A percentile compares a stretch with the other conserved stretches of the same genome.
phyloP scores from a whole-genome alignment of 2,329 filamentous ascomycete genomes.

The Conoideocrella luteorostrata region DNA sequence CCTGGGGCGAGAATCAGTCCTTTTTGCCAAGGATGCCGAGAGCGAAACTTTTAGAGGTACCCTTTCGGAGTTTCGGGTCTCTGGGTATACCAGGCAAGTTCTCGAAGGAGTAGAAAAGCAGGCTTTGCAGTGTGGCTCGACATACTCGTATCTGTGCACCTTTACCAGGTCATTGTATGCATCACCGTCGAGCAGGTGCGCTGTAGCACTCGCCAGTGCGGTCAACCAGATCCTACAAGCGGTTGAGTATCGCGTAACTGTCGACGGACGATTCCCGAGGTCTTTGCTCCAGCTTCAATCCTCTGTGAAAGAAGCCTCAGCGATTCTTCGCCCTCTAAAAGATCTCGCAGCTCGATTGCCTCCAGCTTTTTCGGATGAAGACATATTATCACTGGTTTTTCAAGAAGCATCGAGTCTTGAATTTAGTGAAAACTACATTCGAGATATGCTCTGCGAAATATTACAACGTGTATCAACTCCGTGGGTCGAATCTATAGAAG shows the following conservation, averaged over 20 bases:
- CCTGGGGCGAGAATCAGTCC: constrained; percentile 63
- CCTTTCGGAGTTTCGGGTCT: constrained; percentile 42
- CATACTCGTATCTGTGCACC: constrained; percentile 36
- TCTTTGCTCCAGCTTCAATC: constrained; percentile 50
- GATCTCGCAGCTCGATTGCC: constrained; percentile 42
- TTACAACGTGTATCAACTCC: constrained; percentile 56
- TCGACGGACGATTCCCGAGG: constrained; percentile 31
- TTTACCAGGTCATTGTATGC: constrained; percentile 43
- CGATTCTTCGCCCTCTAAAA: constrained; percentile 46
- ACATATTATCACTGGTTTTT: constrained; percentile 56
- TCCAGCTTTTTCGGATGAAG: constrained; percentile 47
- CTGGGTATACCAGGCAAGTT: constrained; percentile 48
- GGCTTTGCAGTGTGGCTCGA: constrained; percentile 42
- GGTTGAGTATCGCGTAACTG: constrained; percentile 42
- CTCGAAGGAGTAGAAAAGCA: constrained; percentile 39
- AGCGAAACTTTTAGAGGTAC: constrained; percentile 46
- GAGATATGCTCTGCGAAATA: constrained; percentile 60
- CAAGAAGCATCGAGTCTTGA: constrained; percentile 57
- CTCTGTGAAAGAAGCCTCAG: constrained; percentile 38
- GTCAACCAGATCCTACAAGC: constrained; percentile 41
- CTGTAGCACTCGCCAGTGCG: constrained; percentile 46
- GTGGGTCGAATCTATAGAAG: constrained; percentile 61
- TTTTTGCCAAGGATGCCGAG: constrained; percentile 57
- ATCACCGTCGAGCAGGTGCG: constrained; percentile 36
- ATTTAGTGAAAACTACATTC: constrained; percentile 54